Evolutionary conservation across 257 asterid genomes (phyloP).

Genomic region (Jacaranda copaia): DNA sequence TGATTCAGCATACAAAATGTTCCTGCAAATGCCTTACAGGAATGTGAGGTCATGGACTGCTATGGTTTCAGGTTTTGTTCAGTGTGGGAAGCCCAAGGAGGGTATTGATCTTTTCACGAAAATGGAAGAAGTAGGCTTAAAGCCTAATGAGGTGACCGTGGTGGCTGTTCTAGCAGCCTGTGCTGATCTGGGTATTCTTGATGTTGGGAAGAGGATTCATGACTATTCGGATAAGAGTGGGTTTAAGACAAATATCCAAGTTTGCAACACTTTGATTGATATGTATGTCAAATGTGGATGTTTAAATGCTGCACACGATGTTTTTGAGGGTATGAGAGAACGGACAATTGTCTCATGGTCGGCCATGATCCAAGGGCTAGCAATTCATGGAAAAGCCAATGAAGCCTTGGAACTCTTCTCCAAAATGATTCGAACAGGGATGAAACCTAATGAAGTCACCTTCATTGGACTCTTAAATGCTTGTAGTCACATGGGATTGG

Average conservation of each 20-base stretch:
- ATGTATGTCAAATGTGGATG: slow-evolving; percentile 75
- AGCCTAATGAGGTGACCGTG: slow-evolving; percentile 65
- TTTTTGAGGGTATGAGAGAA: slow-evolving; percentile 56
- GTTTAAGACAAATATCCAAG: slow-evolving; percentile 44
- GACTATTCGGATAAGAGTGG: slow-evolving; percentile 50
- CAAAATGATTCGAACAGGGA: slow-evolving; percentile 57
- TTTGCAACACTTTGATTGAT: slow-evolving; percentile 69
- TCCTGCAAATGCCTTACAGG: slow-evolving; percentile 61
- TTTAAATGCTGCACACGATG: slow-evolving; percentile 54
- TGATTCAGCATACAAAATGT: slow-evolving; percentile 58
- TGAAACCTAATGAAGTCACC: slow-evolving; percentile 66
- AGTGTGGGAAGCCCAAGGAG: slow-evolving; percentile 61
- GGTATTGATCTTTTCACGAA: slow-evolving; percentile 54
- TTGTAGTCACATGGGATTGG: slow-evolving; percentile 73
- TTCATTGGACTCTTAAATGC: slow-evolving; percentile 72
- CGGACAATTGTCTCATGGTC: slow-evolving; percentile 71
- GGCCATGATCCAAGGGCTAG: slow-evolving; percentile 77
- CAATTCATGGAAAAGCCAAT: slow-evolving; percentile 65
- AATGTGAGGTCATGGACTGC: slow-evolving; percentile 79
- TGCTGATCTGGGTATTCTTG: slow-evolving; percentile 70
- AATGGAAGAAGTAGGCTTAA: slow-evolving; percentile 60
- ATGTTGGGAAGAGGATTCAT: slow-evolving; percentile 66
- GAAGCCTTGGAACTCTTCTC: slow-evolving; percentile 62
- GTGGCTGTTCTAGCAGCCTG: slow-evolving; percentile 74
- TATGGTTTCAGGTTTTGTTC: slow-evolving; percentile 68